Conservation (phyloP, 2,329 filamentous ascomycete species). For the Macrophomina tecta region DNA sequence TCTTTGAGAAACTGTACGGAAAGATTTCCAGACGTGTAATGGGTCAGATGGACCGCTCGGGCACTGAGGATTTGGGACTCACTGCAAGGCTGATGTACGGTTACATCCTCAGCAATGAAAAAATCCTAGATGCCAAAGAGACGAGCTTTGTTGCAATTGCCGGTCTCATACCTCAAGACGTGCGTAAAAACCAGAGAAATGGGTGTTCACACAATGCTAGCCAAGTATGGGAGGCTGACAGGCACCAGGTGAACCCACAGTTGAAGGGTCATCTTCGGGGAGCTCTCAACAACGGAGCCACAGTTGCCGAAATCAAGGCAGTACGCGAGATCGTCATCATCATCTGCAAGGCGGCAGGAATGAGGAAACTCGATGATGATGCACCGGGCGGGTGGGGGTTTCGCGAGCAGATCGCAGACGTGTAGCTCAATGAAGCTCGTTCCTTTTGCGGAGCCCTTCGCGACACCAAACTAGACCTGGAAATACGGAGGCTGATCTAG, state of each 20-base stretch:
- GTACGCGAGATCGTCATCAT: constrained; percentile 54
- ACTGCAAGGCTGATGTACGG: constrained; percentile 58
- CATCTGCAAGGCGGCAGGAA: constrained; percentile 56
- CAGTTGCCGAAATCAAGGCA: constrained; percentile 56
- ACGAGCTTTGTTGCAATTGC: constrained; percentile 61
- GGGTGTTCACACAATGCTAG: background rate
- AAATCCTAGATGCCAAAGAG: constrained; percentile 53
- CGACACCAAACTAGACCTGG: background rate
- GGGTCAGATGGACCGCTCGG: constrained; percentile 56
- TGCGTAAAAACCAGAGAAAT: constrained; percentile 35
- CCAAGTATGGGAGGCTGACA: background rate
- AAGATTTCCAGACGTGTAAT: constrained; percentile 57
- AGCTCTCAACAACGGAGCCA: constrained; percentile 58
- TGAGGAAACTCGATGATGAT: constrained; percentile 48
- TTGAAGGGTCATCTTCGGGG: constrained; percentile 61
- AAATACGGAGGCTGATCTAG: constrained; percentile 7
- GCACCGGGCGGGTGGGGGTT: constrained; percentile 54
- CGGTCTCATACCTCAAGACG: constrained; percentile 59
- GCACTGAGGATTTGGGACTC: constrained; percentile 58
- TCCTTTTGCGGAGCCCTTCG: constrained; percentile 23
- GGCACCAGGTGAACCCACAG: constrained; percentile 56
- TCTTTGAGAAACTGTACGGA: constrained; percentile 59
- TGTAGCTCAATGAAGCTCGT: constrained; percentile 36
- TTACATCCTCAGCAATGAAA: constrained; percentile 56
- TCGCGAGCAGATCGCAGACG: constrained; percentile 52